Conservation (phyloP, 768 basidiomycete genomes). For the Tylopilus balloui region DNA sequence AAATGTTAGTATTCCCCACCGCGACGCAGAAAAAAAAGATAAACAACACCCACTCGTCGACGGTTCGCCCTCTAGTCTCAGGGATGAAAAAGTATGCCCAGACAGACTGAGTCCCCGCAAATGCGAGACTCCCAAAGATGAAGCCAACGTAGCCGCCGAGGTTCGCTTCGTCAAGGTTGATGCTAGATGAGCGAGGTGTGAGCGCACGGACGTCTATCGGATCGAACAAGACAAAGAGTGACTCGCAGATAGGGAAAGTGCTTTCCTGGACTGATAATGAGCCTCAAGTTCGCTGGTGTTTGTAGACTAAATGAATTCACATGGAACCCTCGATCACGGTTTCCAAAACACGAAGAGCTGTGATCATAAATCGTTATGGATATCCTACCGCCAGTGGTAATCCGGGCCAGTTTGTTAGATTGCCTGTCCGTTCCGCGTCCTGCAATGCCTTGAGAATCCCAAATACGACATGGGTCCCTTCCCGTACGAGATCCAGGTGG, state of each 20-base stretch:
- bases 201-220: not conserved
- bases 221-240: too few species aligned
- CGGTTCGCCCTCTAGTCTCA: too few species aligned
- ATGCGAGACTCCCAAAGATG: constrained; percentile 31
- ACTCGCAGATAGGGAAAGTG: constrained; percentile 30
- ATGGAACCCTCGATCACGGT: too few species aligned
- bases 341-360: too few species aligned
- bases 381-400: constrained; percentile 8
- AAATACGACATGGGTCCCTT: constrained; percentile 46
- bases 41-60: too few species aligned
- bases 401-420: not conserved
- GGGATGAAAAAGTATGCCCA: too few species aligned
- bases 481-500: constrained; percentile 42
- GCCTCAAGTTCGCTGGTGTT: too few species aligned
- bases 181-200: constrained; percentile 5
- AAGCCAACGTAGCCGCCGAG: constrained; percentile 29
- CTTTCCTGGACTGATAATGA: too few species aligned
- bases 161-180: constrained; percentile 26
- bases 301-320: too few species aligned
- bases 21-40: too few species aligned
- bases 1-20: too few species aligned
- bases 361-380: not conserved
- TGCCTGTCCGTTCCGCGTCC: constrained; percentile 28
- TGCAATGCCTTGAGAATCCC: constrained; percentile 31
- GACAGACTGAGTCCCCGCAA: too few species aligned